Conservation (phyloP, 371 early-diverging fungal species). For the Massospora cicadina region DNA sequence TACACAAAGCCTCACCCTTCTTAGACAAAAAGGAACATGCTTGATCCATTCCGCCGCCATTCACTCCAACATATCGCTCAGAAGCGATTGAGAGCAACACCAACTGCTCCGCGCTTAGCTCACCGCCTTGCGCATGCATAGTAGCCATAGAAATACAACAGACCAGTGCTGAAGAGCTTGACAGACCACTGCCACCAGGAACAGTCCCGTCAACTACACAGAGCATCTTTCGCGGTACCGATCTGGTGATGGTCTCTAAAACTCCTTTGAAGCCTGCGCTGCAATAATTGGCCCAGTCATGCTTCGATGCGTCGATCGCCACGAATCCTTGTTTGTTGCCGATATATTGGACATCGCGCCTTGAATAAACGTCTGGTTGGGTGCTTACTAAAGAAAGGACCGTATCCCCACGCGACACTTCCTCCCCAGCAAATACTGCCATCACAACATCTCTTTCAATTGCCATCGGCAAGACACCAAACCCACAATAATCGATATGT, state of each 20-base stretch:
- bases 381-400: constrained; percentile 43
- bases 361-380: constrained; percentile 20
- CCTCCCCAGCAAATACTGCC: constrained; percentile 37
- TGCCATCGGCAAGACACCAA: constrained; percentile 91
- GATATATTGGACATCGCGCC: constrained; percentile 31
- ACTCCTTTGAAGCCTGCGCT: constrained; percentile 29
- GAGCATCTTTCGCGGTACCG: constrained; percentile 42
- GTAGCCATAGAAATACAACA: constrained; percentile 60
- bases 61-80: constrained; percentile 70
- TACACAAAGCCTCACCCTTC: constrained; percentile 49
- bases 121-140: constrained; percentile 25
- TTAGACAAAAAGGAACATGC: constrained; percentile 65
- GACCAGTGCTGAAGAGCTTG: constrained; percentile 70
- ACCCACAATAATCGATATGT: constrained; percentile 91
- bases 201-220: constrained; percentile 59
- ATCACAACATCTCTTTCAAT: constrained; percentile 73
- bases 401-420: constrained; percentile 14
- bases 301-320: constrained; percentile 31
- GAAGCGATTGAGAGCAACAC: constrained; percentile 58
- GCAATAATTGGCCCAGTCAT: constrained; percentile 8
- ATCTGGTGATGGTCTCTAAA: constrained; percentile 31
- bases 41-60: constrained; percentile 84
- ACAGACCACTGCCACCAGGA: constrained; percentile 72
- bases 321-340: constrained; percentile 27
- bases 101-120: constrained; percentile 21